phyloP scores from a whole-genome alignment of 371 early-diverging fungal species.

The Mortierella sp. region DNA sequence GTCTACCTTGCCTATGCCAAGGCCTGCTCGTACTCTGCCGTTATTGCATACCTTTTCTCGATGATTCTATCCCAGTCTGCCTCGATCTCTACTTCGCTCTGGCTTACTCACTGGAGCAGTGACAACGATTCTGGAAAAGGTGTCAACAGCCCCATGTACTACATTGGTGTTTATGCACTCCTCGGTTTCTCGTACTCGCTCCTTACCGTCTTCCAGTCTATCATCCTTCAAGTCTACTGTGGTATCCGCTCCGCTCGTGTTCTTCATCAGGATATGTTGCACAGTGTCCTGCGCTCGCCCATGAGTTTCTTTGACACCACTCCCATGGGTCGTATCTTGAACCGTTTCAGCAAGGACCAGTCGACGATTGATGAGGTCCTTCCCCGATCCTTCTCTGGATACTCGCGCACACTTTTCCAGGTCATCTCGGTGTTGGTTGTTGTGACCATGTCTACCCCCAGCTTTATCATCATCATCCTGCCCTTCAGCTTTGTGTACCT shows the following conservation, averaged over 20 bases:
- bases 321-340: constrained; percentile 89
- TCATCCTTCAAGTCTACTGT: constrained; percentile 87
- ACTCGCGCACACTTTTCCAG: constrained; percentile 60
- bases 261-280: constrained; percentile 72
- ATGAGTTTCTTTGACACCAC: constrained; percentile 93
- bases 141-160: constrained; percentile 63
- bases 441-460: constrained; percentile 75
- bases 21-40: constrained; percentile 74
- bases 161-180: constrained; percentile 84
- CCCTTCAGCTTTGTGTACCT: constrained; percentile 72
- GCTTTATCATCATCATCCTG: constrained; percentile 70
- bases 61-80: constrained; percentile 69
- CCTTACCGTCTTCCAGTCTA: constrained; percentile 77
- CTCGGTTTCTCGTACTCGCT: constrained; percentile 81
- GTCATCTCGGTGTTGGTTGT: constrained; percentile 71
- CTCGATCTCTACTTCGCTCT: constrained; percentile 61
- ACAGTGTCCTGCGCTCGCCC: constrained; percentile 73
- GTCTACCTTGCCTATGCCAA: constrained; percentile 86
- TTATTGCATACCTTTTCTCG: constrained; percentile 68
- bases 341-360: constrained; percentile 91
- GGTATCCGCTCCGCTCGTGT: constrained; percentile 81
- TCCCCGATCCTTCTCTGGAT: constrained; percentile 75
- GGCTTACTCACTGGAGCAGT: constrained; percentile 83
- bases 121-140: constrained; percentile 60
- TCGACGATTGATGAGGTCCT: constrained; percentile 85